These are phyloP conservation scores for Paraleonurus japonicus DNA, from an alignment of 257 asterid genomes.

Conservation along the genomic window DNA sequence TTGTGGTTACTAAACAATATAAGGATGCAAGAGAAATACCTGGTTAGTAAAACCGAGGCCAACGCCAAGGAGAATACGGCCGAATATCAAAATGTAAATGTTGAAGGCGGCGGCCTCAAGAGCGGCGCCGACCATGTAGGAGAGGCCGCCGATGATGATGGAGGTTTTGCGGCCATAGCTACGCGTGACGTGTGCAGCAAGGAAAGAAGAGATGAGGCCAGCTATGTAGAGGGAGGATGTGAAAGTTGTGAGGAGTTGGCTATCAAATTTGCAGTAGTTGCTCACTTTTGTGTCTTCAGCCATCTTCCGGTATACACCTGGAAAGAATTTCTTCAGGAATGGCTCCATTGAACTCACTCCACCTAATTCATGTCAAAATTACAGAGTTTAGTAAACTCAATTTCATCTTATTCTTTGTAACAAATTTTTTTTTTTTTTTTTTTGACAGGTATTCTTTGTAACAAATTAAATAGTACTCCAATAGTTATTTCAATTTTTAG, in stretches of 20 bases:
- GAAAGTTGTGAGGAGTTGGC: conserved; percentile 49
- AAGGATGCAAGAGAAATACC: conserved; percentile 21
- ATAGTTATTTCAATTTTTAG: too few relatives aligned
- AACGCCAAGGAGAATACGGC: conserved; percentile 37
- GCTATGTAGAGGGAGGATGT: conserved; percentile 57
- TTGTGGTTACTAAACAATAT: too few relatives aligned
- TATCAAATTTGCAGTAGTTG: conserved; percentile 58
- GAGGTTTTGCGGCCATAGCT: conserved; percentile 49
- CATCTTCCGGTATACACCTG: conserved; percentile 39
- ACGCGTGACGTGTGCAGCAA: conserved; percentile 48
- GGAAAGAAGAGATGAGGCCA: conserved; percentile 52
- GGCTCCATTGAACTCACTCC: conserved; percentile 61
- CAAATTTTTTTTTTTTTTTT: too few relatives aligned
- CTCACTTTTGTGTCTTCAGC: conserved; percentile 29
- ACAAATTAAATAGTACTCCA: too few relatives aligned
- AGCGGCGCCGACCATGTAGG: conserved; percentile 48
- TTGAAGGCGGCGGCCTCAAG: conserved; percentile 32
- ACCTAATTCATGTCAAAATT: conserved; percentile 29
- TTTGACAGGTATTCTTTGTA: too few relatives aligned
- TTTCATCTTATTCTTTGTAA: neutral
- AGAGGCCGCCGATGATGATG: conserved; percentile 46
- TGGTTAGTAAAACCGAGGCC: conserved; percentile 49
- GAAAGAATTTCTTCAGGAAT: conserved; percentile 55
- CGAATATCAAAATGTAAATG: conserved; percentile 36
- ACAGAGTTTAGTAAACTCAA: neutral